A percentile compares a stretch with the other conserved stretches of the same genome.
phyloP scores from a whole-genome alignment of 352 stramenopile genomes.

The Phytophthora pisi region DNA sequence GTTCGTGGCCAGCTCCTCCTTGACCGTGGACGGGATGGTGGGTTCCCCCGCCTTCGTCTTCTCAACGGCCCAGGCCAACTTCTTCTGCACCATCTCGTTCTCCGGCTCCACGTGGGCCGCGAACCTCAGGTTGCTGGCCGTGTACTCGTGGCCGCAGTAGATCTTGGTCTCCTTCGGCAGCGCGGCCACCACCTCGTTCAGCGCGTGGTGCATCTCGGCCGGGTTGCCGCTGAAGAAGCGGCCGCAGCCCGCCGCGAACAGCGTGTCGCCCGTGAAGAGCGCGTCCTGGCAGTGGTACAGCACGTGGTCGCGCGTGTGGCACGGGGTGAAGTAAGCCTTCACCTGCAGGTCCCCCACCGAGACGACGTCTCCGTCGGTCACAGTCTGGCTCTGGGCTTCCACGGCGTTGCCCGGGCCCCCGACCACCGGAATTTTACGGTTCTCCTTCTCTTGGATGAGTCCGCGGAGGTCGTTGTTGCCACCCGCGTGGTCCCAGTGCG shows the following conservation, averaged over 20 bases:
- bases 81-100: constrained; percentile 74
- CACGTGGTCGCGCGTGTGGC: constrained; percentile 92
- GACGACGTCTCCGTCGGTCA: constrained; percentile 72
- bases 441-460: constrained; percentile 44
- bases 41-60: constrained; percentile 49
- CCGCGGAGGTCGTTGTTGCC: constrained; percentile 81
- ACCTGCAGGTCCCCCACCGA: constrained; percentile 65
- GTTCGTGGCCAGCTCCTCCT: constrained; percentile 75
- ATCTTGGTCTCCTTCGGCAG: constrained; percentile 77
- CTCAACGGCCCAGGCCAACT: constrained; percentile 61
- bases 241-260: constrained; percentile 92
- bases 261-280: constrained; percentile 93
- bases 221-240: constrained; percentile 85
- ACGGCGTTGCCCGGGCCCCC: constrained; percentile 81
- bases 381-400: constrained; percentile 54
- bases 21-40: constrained; percentile 91
- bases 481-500: constrained; percentile 91
- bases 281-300: constrained; percentile 69
- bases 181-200: constrained; percentile 78
- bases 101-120: constrained; percentile 89
- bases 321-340: constrained; percentile 86
- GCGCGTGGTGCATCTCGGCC: constrained; percentile 84
- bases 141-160: constrained; percentile 95
- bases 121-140: constrained; percentile 89
- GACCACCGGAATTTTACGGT: constrained; percentile 62